A percentile compares a stretch with the other conserved stretches of the same genome.
These are phyloP conservation scores for Neospora caninum DNA, from an alignment of 169 alveolate genomes.

Conservation along the genomic window DNA sequence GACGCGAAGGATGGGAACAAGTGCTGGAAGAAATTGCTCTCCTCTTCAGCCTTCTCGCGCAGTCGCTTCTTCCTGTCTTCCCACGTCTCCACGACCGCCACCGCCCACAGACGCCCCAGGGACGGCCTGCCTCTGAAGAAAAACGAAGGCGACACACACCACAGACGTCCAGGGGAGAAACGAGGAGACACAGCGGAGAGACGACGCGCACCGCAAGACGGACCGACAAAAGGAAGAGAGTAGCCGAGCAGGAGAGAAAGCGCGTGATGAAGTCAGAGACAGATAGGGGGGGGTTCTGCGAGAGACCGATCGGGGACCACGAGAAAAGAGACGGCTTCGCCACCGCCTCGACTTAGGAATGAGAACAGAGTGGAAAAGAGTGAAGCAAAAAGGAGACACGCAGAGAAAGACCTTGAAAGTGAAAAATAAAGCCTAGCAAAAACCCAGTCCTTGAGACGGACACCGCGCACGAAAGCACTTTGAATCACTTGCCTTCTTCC, in stretches of 20 bases:
- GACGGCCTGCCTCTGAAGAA: conserved; percentile 58
- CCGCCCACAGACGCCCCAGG: conserved; percentile 61
- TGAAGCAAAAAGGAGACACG: no score
- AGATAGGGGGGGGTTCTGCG: no score
- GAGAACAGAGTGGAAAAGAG: no score
- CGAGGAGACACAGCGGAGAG: background rate
- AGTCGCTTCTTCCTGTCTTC: conserved; percentile 39
- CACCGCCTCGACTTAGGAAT: no score
- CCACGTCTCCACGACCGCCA: conserved; percentile 49
- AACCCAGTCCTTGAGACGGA: no score
- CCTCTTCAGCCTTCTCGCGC: conserved; percentile 46
- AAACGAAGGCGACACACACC: conserved; percentile 2
- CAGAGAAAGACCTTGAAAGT: no score
- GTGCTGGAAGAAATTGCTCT: background rate
- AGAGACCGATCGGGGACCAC: no score
- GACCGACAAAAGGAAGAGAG: background rate
- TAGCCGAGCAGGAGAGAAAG: background rate
- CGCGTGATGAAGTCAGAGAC: background rate
- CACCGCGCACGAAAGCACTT: no score
- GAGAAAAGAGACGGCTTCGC: no score
- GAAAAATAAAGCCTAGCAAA: no score
- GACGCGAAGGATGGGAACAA: background rate
- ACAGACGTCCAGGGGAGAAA: background rate
- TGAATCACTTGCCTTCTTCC: conserved; percentile 34
- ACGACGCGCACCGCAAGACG: background rate